phyloP scores from a whole-genome alignment of 2,329 filamentous ascomycete species.

The Periglandula ipomoeae region DNA sequence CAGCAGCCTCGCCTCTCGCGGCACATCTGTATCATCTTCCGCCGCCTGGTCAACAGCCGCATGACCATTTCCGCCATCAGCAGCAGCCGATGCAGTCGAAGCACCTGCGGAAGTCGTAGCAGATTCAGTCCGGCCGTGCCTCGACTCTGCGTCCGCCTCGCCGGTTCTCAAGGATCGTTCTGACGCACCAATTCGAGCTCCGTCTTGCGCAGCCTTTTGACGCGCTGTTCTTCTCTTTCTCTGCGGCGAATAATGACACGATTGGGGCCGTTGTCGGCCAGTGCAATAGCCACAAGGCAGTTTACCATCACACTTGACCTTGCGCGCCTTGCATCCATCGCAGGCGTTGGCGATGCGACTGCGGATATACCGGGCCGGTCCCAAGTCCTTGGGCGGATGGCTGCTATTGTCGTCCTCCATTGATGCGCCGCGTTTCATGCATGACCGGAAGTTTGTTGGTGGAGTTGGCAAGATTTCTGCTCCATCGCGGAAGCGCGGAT shows the following conservation, averaged over 20 bases:
- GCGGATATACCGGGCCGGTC: slow-evolving; percentile 20
- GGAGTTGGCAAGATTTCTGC: background rate
- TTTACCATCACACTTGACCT: slow-evolving; percentile 47
- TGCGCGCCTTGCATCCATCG: slow-evolving; percentile 44
- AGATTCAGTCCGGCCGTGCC: background rate
- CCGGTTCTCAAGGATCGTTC: background rate
- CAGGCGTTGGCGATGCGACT: slow-evolving; percentile 44
- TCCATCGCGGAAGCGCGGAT: background rate
- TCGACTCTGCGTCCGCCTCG: background rate
- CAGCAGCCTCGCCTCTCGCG: slow-evolving; percentile 41
- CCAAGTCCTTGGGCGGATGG: background rate
- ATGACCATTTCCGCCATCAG: slow-evolving; percentile 4
- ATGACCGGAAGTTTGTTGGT: slow-evolving; percentile 1
- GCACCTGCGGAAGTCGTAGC: background rate
- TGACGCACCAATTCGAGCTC: slow-evolving; percentile 1
- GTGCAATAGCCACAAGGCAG: slow-evolving; percentile 43
- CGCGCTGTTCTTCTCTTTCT: slow-evolving; percentile 25
- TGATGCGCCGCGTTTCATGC: background rate
- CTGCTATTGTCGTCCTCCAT: slow-evolving; percentile 1
- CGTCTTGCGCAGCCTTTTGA: slow-evolving; percentile 8
- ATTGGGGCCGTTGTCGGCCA: slow-evolving; percentile 30
- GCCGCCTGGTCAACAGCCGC: slow-evolving; percentile 12
- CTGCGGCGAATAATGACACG: slow-evolving; percentile 40
- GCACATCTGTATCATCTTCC: slow-evolving; percentile 47
- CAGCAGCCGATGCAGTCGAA: background rate